Evolutionary conservation across 1,284 basidiomycete genomes (phyloP).

Genomic region (Singerocomus rubriflavus): DNA sequence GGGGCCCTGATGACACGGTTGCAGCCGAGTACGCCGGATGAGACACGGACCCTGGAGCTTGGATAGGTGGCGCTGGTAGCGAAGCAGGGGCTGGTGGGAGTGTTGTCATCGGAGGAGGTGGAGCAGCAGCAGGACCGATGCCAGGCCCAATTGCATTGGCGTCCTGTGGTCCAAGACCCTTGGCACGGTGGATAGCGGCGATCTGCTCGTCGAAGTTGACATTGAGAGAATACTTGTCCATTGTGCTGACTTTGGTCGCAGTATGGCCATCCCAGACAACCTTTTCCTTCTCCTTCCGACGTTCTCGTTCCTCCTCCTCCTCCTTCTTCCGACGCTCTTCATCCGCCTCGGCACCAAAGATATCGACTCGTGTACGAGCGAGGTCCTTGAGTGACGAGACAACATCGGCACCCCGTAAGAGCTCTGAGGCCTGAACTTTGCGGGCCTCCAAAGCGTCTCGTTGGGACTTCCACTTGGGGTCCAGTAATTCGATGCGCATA

Average conservation of each 20-base stretch:
- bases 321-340: slow-evolving; percentile 83
- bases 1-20: slow-evolving; percentile 76
- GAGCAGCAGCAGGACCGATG: slow-evolving; percentile 74
- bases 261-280: slow-evolving; percentile 97
- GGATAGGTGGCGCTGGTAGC: slow-evolving; percentile 59
- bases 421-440: slow-evolving; percentile 85
- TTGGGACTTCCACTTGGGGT: slow-evolving; percentile 97
- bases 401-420: slow-evolving; percentile 88
- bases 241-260: slow-evolving; percentile 81
- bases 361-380: slow-evolving; percentile 88
- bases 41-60: slow-evolving; percentile 37
- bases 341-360: slow-evolving; percentile 90
- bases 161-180: slow-evolving; percentile 83
- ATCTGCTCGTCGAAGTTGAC: slow-evolving; percentile 96
- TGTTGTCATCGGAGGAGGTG: slow-evolving; percentile 54
- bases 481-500: slow-evolving; percentile 96
- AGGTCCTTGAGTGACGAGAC: slow-evolving; percentile 88
- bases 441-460: slow-evolving; percentile 84
- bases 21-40: slow-evolving; percentile 63
- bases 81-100: slow-evolving; percentile 65
- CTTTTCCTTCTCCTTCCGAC: slow-evolving; percentile 82
- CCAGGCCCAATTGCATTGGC: slow-evolving; percentile 75
- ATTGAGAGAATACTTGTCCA: slow-evolving; percentile 87
- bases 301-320: slow-evolving; percentile 79
- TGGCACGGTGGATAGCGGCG: slow-evolving; percentile 86